Evolutionary conservation across 2,329 filamentous ascomycete species (phyloP).

Genomic region (Ophiostoma triangulosporum): DNA sequence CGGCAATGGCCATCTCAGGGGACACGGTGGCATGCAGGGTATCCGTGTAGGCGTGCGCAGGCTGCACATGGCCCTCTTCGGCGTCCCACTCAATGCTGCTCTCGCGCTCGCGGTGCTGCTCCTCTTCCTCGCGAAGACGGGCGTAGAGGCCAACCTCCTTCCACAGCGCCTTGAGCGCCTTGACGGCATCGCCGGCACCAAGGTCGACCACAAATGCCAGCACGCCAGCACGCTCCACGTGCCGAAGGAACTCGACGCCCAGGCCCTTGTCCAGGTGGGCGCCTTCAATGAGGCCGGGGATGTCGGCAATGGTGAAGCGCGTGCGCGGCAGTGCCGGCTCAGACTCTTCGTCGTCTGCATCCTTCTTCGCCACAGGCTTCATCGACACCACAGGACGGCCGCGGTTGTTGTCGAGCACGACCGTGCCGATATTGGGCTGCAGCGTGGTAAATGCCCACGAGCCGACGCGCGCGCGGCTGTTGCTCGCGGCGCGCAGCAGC

Average conservation of each 20-base stretch:
- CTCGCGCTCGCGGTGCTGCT: conserved; percentile 50
- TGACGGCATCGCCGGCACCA: conserved; percentile 61
- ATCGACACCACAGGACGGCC: conserved; percentile 47
- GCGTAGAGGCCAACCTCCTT: conserved; percentile 80
- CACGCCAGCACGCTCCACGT: conserved; percentile 86
- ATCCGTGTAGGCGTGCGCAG: conserved; percentile 7
- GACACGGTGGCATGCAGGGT: conserved; percentile 8
- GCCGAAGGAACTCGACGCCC: conserved; percentile 80
- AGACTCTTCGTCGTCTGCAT: conserved; percentile 25
- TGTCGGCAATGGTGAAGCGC: conserved; percentile 87
- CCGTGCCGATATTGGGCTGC: conserved; percentile 82
- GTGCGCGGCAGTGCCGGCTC: conserved; percentile 42
- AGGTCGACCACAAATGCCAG: conserved; percentile 91
- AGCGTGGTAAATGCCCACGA: conserved; percentile 96
- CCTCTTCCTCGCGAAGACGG: conserved; percentile 60
- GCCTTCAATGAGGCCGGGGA: conserved; percentile 83
- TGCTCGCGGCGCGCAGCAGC: conserved; percentile 72
- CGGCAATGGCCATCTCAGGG: conserved; percentile 59
- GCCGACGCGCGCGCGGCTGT: conserved; percentile 77
- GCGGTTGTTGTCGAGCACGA: conserved; percentile 77
- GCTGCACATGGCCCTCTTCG: background rate
- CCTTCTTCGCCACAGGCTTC: conserved; percentile 15
- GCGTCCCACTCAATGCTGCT: conserved; percentile 41
- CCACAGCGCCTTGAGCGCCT: conserved; percentile 72
- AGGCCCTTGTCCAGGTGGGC: conserved; percentile 86